Conservation (phyloP, 208 protist species). For the Leishmania turanica region DNA sequence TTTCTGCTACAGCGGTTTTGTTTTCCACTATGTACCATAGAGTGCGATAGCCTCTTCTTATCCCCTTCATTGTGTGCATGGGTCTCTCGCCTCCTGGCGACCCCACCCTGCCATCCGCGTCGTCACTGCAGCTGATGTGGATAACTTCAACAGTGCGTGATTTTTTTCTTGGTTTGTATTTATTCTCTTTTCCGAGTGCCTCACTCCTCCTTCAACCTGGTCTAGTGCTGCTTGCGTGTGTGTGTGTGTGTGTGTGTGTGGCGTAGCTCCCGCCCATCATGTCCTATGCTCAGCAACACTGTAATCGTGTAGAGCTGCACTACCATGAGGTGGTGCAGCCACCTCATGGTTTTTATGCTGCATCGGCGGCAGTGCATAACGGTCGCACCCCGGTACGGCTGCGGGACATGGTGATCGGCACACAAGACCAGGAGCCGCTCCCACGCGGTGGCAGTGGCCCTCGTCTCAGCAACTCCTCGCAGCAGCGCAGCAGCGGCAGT, state of each 20-base stretch:
- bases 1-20: no score
- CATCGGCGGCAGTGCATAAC: background rate
- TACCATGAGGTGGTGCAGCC: background rate
- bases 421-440: background rate
- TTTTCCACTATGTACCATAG: no score
- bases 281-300: constrained; percentile 24
- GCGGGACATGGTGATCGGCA: background rate
- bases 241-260: background rate
- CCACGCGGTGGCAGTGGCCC: background rate
- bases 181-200: no score
- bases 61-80: no score
- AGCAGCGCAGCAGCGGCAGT: background rate
- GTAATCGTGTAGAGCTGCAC: constrained; percentile 11
- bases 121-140: no score
- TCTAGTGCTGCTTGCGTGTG: background rate
- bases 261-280: background rate
- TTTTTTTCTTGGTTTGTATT: no score
- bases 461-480: background rate
- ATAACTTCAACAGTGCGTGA: no score
- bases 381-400: background rate
- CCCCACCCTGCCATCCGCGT: no score
- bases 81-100: no score
- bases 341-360: background rate
- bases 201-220: no score
- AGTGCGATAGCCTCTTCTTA: no score